Percentiles rank a stretch among this genome's conserved stretches.
Evolutionary conservation across 371 early-diverging fungal genomes (phyloP).

Genomic region (Mortierella sp.): DNA sequence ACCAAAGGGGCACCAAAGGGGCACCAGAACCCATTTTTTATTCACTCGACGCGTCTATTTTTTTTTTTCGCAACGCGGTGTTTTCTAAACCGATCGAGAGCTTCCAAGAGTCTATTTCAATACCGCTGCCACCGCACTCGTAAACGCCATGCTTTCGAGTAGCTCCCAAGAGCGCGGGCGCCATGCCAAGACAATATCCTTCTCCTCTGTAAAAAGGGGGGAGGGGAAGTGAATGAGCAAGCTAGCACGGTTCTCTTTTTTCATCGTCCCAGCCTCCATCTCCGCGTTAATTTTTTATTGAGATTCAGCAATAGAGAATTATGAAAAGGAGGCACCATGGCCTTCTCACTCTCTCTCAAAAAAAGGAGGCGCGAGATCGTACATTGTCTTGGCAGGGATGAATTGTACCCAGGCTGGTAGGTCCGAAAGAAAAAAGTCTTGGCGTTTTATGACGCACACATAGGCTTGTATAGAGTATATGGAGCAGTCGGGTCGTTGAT

Average conservation of each 20-base stretch:
- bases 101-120: not conserved
- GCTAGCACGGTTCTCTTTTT: not conserved
- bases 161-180: not conserved
- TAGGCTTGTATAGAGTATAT: too few species aligned
- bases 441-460: not conserved
- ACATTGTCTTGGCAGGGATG: slow-evolving; percentile 8
- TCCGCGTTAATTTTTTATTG: not conserved
- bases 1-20: not conserved
- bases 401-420: not conserved
- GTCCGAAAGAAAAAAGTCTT: not conserved
- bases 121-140: not conserved
- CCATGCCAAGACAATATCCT: not conserved
- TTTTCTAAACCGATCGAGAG: not conserved
- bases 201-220: not conserved
- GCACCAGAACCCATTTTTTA: not conserved
- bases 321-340: too few species aligned
- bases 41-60: not conserved
- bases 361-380: not conserved
- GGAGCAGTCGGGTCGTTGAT: too few species aligned
- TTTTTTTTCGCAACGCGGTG: not conserved
- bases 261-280: not conserved
- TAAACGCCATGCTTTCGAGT: not conserved
- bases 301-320: not conserved
- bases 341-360: not conserved
- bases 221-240: not conserved